Evolutionary conservation across 768 basidiomycete species (phyloP).

Genomic region (Suillus weaverae): DNA sequence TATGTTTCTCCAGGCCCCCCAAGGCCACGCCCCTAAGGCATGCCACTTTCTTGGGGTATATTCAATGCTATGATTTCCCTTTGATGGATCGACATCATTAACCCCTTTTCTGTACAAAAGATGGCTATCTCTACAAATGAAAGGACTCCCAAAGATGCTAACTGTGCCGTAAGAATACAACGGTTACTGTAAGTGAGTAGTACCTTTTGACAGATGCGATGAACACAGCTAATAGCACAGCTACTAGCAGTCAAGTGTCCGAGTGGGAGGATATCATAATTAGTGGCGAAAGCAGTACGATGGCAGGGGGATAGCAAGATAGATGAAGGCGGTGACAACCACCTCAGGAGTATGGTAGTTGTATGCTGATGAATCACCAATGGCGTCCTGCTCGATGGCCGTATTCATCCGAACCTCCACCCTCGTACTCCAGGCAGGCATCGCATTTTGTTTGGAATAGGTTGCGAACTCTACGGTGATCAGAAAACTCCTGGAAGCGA

Average conservation of each 20-base stretch:
- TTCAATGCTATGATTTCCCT: background rate
- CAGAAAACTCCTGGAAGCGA: conserved; percentile 37
- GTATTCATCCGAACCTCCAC: conserved; percentile 30
- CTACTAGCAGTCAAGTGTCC: conserved; percentile 9
- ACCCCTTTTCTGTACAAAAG: conserved; percentile 8
- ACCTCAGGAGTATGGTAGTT: conserved; percentile 2
- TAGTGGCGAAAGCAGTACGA: conserved; percentile 8
- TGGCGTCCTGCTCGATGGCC: conserved; percentile 28
- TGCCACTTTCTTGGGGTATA: conserved; percentile 9
- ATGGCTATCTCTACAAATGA: conserved; percentile 14
- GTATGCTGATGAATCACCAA: conserved; percentile 18
- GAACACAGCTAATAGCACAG: conserved; percentile 7
- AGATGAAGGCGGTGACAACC: background rate
- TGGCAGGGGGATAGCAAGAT: conserved; percentile 1
- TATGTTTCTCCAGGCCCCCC: conserved; percentile 3
- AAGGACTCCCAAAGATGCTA: background rate
- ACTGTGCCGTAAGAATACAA: conserved; percentile 6
- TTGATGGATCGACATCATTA: conserved; percentile 8
- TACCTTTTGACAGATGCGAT: background rate
- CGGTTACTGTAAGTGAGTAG: conserved; percentile 1
- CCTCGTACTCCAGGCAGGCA: conserved; percentile 42
- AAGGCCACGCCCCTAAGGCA: conserved; percentile 5
- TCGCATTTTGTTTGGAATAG: conserved; percentile 70
- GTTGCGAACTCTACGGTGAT: conserved; percentile 58
- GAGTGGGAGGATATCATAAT: conserved; percentile 3